Base-by-base conservation (phyloP, 2,329 filamentous ascomycete species). In the Aciculosporium take region DNA sequence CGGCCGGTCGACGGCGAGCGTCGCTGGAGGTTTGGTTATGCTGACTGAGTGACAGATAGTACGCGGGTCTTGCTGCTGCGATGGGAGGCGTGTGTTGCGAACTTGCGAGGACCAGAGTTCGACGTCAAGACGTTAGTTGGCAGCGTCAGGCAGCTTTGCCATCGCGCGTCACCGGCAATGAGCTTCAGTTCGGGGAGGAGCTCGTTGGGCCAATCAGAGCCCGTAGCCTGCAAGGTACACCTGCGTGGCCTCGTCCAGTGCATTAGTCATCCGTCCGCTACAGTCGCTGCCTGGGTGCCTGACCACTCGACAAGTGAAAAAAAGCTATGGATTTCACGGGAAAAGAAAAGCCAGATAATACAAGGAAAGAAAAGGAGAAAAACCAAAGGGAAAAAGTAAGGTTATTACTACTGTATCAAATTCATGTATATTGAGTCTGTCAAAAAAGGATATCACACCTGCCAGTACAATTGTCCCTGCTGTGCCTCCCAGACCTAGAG, bases 81-180 rank as follows among this genome's bases (percentile, higher is more conserved):
- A 9, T 20, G 23, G 17, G n/a, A 29, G 13, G 18, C 7, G 25
- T 40, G 31, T 23, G 32, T 43, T 40, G 41, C 10, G 37, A 34
- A 13, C 12, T 36, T 36, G 34, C 34, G 21, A 25, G 34, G 21
- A 23, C 25, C 34, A 28, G 39, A 7, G 23, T 18, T 29, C 12
- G 36, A 43, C 25, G n/a, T n/a, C n/a, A n/a, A n/a, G n/a, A n/a
- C n/a, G n/a, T n/a, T n/a, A n/a, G 39, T 35, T 35, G 34, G 24
- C 32, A 43, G 54, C 57, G 59, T 60, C 62, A 65, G 63, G 63
- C 63, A 65, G 61, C 63, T 65, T 55, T 54, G 49, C 51, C 56
- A 55, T 60, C 62, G 62, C 60, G 62, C 60, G 62, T 64, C 61
- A 63, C 58, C 54, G 52, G 25, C 37, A 33, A 38, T 32, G 33